Conservation (phyloP, 495 filamentous ascomycete genomes). For the Penicillium salamii region DNA sequence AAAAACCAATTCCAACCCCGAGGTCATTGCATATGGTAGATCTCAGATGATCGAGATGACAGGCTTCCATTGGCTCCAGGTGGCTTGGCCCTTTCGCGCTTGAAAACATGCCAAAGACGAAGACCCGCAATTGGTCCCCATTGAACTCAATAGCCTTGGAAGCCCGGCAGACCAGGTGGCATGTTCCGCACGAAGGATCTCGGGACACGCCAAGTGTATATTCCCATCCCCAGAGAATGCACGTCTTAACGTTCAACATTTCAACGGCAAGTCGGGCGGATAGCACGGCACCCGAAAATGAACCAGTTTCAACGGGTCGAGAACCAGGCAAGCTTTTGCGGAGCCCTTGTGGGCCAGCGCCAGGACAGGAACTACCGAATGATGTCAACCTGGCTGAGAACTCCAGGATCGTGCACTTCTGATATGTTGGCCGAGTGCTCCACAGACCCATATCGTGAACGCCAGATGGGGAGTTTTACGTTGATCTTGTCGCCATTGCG, state of each 20-base stretch:
- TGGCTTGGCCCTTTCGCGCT: no score
- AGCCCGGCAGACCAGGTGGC: no score
- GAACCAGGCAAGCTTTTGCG: conserved; percentile 1
- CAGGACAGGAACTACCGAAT: conserved; percentile 18
- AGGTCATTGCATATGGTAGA: no score
- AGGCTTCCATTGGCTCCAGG: no score
- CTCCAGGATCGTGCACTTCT: neutral
- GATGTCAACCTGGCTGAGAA: neutral
- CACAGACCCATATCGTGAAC: neutral
- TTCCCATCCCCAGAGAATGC: no score
- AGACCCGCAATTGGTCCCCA: no score
- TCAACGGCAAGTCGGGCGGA: neutral
- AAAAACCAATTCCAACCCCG: no score
- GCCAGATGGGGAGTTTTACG: neutral
- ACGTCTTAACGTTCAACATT: no score
- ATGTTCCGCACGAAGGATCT: no score
- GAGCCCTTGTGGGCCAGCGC: neutral
- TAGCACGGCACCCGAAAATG: neutral
- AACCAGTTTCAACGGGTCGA: neutral
- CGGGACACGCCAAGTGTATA: no score
- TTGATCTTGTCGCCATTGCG: conserved; percentile 2
- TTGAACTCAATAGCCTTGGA: neutral
- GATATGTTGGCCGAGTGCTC: neutral
- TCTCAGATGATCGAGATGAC: neutral
- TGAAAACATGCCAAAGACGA: no score